Conservation (phyloP, 2,329 filamentous ascomycete genomes). For the Talaromyces amestolkiae region DNA sequence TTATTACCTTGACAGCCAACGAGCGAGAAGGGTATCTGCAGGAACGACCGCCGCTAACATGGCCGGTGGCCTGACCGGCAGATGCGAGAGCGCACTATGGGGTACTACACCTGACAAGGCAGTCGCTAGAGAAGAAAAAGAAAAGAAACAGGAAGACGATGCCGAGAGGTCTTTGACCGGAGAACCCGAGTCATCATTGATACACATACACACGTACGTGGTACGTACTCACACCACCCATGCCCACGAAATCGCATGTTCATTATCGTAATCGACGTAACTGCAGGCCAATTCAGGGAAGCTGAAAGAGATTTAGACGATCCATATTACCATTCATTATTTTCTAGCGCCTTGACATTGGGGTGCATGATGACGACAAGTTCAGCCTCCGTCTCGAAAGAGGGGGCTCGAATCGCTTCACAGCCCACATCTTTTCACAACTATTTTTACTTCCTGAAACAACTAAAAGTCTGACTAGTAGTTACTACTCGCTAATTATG, state of each 20-base stretch:
- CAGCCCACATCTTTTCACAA: neutral
- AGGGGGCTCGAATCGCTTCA: neutral
- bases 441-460: neutral
- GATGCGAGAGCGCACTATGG: neutral
- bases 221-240: neutral
- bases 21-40: conserved; percentile 3
- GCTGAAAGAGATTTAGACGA: neutral
- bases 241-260: neutral
- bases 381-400: neutral
- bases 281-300: neutral
- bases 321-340: neutral
- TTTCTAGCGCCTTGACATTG: neutral
- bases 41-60: conserved; percentile 10
- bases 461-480: neutral
- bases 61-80: conserved; percentile 4
- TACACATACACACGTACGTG: neutral
- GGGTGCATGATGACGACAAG: neutral
- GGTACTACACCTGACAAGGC: neutral
- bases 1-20: neutral
- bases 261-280: neutral
- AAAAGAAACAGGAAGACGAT: neutral
- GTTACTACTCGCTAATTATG: neutral
- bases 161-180: neutral
- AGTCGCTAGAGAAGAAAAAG: neutral
- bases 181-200: neutral